phyloP scores from a whole-genome alignment of 2,329 filamentous ascomycete species.

The Fusarium oligoseptatum region DNA sequence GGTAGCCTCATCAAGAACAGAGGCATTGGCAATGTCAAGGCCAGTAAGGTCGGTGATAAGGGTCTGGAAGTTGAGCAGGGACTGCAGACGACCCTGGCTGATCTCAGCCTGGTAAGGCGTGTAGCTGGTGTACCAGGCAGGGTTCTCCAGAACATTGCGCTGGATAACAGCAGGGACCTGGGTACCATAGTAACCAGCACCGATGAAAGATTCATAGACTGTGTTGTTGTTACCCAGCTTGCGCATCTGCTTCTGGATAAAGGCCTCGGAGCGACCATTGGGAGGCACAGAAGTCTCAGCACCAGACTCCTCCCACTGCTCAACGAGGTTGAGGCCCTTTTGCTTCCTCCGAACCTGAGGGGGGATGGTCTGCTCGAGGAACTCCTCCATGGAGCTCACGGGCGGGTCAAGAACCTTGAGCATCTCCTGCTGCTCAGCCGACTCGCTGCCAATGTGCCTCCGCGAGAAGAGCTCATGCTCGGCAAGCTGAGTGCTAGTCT shows the following conservation, averaged over 20 bases:
- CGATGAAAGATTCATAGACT: slow-evolving; percentile 78
- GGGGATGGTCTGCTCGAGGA: slow-evolving; percentile 86
- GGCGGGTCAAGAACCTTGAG: slow-evolving; percentile 83
- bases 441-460: slow-evolving; percentile 87
- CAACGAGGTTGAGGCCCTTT: slow-evolving; percentile 45
- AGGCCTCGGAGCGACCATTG: slow-evolving; percentile 46
- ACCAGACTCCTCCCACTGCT: slow-evolving; percentile 46
- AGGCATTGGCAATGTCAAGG: slow-evolving; percentile 90
- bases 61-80: slow-evolving; percentile 94
- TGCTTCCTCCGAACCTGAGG: slow-evolving; percentile 68
- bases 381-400: slow-evolving; percentile 80
- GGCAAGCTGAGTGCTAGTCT: slow-evolving; percentile 34
- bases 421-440: slow-evolving; percentile 79
- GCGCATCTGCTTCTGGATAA: slow-evolving; percentile 68
- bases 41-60: slow-evolving; percentile 89
- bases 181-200: slow-evolving; percentile 88
- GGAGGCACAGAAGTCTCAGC: slow-evolving; percentile 39
- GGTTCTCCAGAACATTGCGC: slow-evolving; percentile 91
- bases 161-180: slow-evolving; percentile 90
- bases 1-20: slow-evolving; percentile 89
- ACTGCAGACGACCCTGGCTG: slow-evolving; percentile 93
- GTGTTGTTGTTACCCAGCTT: slow-evolving; percentile 57
- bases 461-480: slow-evolving; percentile 71
- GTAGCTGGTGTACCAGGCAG: slow-evolving; percentile 98
- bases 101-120: slow-evolving; percentile 98